Evolutionary conservation across 192 early-diverging fungal genomes (phyloP).

Genomic region (Coemansia sp.): DNA sequence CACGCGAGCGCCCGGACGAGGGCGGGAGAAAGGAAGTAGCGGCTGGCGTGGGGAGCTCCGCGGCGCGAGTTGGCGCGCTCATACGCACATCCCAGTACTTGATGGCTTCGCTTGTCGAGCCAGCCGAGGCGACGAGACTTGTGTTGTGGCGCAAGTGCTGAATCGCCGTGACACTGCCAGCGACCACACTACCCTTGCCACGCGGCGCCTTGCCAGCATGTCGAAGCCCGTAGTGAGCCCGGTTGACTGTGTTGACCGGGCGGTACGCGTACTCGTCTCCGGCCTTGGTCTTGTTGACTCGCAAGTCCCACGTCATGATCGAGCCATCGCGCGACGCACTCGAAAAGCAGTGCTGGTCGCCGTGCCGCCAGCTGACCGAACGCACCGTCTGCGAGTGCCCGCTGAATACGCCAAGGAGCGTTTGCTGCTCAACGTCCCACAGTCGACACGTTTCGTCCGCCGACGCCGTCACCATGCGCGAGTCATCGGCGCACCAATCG

Average conservation of each 20-base stretch:
- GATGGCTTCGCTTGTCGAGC: conserved; percentile 59
- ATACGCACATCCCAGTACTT: conserved; percentile 85
- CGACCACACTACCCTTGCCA: conserved; percentile 12
- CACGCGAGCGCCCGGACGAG: conserved; percentile 36
- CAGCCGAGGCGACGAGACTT: conserved; percentile 26
- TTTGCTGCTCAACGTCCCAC: conserved; percentile 73
- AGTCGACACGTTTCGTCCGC: conserved; percentile 76
- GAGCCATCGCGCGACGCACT: conserved; percentile 74
- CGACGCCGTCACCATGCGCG: conserved; percentile 68
- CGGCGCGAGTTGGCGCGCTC: conserved; percentile 37
- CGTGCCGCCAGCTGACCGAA: conserved; percentile 63
- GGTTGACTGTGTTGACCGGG: conserved; percentile 30
- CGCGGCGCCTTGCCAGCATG: conserved; percentile 9
- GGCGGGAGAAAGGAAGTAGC: conserved; percentile 45
- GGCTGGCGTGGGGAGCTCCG: conserved; percentile 48
- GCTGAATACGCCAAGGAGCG: conserved; percentile 58
- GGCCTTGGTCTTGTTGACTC: conserved; percentile 53
- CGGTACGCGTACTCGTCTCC: conserved; percentile 25
- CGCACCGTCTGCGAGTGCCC: conserved; percentile 76
- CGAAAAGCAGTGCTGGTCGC: conserved; percentile 65
- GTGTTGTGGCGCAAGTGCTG: conserved; percentile 28
- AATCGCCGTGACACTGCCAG: conserved; percentile 34
- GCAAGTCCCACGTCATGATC: conserved; percentile 77
- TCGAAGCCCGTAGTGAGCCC: conserved; percentile 31
- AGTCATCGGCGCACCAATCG: conserved; percentile 74